Conservation (phyloP, 257 asterid species). For the Linaria vulgaris region DNA sequence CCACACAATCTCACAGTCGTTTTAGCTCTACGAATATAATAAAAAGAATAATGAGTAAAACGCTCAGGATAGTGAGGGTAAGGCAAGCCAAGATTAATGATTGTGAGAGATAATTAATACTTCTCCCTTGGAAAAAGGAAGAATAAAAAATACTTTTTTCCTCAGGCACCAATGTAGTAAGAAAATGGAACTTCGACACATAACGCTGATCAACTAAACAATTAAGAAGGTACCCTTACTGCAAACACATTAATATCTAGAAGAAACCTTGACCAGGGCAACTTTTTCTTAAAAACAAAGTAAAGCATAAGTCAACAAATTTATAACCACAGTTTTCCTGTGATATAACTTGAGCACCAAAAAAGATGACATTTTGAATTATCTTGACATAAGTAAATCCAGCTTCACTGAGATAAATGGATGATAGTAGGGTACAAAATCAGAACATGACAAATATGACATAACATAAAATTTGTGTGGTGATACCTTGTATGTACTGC, state of each 20-base stretch:
- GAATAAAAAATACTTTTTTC: too few species aligned
- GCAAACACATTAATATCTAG: too few species aligned
- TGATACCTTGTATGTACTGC: conserved; percentile 90
- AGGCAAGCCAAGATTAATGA: conserved; percentile 3
- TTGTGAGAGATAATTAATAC: background rate
- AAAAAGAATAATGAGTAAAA: conserved; percentile 9
- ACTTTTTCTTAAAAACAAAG: background rate
- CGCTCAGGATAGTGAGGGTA: conserved; percentile 1
- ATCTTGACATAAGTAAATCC: conserved; percentile 10
- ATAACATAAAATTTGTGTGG: conserved; percentile 2
- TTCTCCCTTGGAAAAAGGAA: background rate
- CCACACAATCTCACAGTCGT: conserved; percentile 1
- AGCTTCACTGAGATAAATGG: background rate
- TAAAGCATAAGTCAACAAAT: background rate
- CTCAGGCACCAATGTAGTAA: too few species aligned
- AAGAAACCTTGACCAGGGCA: too few species aligned
- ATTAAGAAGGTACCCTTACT: too few species aligned
- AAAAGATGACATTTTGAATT: background rate
- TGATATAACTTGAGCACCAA: background rate
- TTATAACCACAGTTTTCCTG: background rate
- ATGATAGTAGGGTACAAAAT: background rate
- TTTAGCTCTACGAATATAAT: conserved; percentile 1
- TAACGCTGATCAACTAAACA: too few species aligned
- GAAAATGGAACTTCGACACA: too few species aligned
- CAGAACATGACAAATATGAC: conserved; percentile 9